Percentiles rank a stretch among this genome's conserved stretches.
These are phyloP conservation scores for Adiantum capillusveneris DNA, from an alignment of 75 land plant species.

Conservation along the genomic window DNA sequence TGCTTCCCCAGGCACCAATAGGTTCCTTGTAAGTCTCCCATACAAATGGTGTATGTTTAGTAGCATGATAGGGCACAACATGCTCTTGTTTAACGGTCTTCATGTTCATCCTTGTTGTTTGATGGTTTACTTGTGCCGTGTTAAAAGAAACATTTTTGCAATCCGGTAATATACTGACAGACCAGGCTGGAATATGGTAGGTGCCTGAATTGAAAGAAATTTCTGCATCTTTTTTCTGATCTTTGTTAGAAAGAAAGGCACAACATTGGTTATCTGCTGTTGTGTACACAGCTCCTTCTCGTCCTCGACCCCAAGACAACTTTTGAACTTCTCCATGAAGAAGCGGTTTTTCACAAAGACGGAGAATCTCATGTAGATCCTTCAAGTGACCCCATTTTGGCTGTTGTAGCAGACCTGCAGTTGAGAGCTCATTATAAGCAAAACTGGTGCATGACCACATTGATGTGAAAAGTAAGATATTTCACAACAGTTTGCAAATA, in stretches of 20 bases:
- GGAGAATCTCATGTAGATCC: constrained; percentile 62
- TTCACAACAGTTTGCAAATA: too few relatives aligned
- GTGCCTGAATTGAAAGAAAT: constrained; percentile 42
- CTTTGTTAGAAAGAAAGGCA: constrained; percentile 67
- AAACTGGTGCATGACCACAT: too few relatives aligned
- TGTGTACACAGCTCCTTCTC: too few relatives aligned
- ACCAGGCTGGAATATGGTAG: constrained; percentile 80
- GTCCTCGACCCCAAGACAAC: constrained; percentile 1
- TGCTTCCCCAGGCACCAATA: constrained; percentile 46
- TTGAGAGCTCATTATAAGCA: constrained; percentile 59
- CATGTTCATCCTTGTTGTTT: constrained; percentile 1
- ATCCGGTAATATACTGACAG: constrained; percentile 84
- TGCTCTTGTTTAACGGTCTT: background rate
- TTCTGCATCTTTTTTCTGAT: constrained; percentile 35
- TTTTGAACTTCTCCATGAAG: constrained; percentile 35
- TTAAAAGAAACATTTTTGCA: constrained; percentile 70
- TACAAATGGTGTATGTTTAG: background rate
- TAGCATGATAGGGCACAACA: background rate
- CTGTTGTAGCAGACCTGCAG: constrained; percentile 52
- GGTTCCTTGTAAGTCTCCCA: constrained; percentile 71
- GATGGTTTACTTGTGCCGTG: constrained; percentile 34
- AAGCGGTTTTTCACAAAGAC: constrained; percentile 54
- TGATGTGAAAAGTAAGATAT: too few relatives aligned
- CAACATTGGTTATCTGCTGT: constrained; percentile 39
- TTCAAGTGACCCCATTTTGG: constrained; percentile 92